Evolutionary conservation across 805 yeast genomes (phyloP).

Genomic region (Spathaspora boniae): DNA sequence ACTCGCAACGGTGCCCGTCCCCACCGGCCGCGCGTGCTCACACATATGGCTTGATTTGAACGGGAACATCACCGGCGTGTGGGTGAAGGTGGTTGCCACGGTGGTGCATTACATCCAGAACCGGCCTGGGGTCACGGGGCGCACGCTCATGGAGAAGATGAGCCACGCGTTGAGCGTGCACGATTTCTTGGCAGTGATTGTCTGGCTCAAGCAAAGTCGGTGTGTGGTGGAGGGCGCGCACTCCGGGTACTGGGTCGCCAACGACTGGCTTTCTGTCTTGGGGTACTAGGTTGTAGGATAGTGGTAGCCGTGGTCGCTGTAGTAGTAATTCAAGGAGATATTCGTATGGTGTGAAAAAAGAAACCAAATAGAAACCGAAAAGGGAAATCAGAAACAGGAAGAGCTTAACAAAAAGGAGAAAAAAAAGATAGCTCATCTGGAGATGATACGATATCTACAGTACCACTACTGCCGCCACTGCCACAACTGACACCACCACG

Average conservation of each 20-base stretch:
- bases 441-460: no score
- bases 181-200: constrained; percentile 28
- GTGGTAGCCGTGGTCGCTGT: no score
- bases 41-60: constrained; percentile 68
- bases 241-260: constrained; percentile 42
- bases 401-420: no score
- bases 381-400: no score
- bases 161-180: constrained; percentile 24
- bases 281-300: no score
- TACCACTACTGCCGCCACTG: no score
- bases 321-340: no score
- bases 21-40: constrained; percentile 59
- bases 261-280: constrained; percentile 45
- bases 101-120: constrained; percentile 34
- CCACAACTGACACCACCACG: not conserved
- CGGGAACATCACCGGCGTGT: constrained; percentile 61
- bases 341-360: no score
- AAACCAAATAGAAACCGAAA: no score
- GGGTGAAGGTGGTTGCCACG: constrained; percentile 54
- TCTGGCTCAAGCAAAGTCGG: constrained; percentile 41
- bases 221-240: constrained; percentile 28
- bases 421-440: no score
- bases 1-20: constrained; percentile 39
- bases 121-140: constrained; percentile 34
- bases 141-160: constrained; percentile 21